These are phyloP conservation scores for Wickerhamomyces chambardii DNA, from an alignment of 805 yeast genomes.

Conservation along the genomic window DNA sequence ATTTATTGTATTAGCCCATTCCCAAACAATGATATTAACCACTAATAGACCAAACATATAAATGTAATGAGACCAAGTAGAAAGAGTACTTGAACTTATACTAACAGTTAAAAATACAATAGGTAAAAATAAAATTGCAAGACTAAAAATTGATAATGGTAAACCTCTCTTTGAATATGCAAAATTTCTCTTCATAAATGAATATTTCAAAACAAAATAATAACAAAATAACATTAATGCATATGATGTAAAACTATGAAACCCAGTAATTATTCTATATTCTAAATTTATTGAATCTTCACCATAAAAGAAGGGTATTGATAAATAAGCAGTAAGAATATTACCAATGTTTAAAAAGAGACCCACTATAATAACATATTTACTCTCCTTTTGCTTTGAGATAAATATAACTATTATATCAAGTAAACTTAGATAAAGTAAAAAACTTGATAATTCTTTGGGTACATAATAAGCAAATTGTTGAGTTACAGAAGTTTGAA, in stretches of 20 bases:
- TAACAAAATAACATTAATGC: constrained; percentile 20
- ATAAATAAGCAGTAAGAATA: constrained; percentile 14
- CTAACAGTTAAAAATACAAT: constrained; percentile 27
- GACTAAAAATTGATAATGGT: constrained; percentile 38
- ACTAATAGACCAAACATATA: constrained; percentile 39
- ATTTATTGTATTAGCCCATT: constrained; percentile 52
- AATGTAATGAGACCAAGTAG: constrained; percentile 40
- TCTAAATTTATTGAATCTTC: not conserved
- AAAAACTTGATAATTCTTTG: constrained; percentile 28
- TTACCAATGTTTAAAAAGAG: constrained; percentile 20
- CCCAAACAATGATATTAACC: constrained; percentile 50
- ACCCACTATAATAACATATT: constrained; percentile 22
- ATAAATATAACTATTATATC: constrained; percentile 35
- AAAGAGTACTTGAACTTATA: constrained; percentile 26
- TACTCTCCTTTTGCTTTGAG: constrained; percentile 21
- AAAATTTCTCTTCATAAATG: constrained; percentile 27
- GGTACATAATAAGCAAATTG: constrained; percentile 29
- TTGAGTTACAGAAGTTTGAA: constrained; percentile 27
- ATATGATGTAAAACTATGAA: constrained; percentile 21
- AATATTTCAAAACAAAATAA: constrained; percentile 27
- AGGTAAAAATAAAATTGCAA: constrained; percentile 29
- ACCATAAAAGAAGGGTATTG: constrained; percentile 6
- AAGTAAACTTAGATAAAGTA: constrained; percentile 46
- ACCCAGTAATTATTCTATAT: constrained; percentile 13
- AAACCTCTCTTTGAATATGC: constrained; percentile 36